A percentile compares a stretch with the other conserved stretches of the same genome.
Evolutionary conservation across 2,329 filamentous ascomycete genomes (phyloP).

Genomic region (Zarea fungicola): DNA sequence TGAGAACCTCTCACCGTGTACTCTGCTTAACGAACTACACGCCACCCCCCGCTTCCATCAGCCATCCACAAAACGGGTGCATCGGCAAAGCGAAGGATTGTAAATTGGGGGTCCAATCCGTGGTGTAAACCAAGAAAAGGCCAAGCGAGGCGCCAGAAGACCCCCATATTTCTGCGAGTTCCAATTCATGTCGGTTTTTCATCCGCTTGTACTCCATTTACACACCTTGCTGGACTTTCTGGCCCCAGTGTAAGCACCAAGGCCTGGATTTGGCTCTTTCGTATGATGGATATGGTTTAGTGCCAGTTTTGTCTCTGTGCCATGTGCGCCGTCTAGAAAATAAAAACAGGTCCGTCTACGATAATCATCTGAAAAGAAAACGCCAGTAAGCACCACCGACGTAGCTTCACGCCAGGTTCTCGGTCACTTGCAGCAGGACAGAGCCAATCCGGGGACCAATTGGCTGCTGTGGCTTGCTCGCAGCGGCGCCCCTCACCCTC

Average conservation of each 20-base stretch:
- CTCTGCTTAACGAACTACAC: no score
- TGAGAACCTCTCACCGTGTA: no score
- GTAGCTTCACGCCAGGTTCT: not conserved
- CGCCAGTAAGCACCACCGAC: constrained; percentile 6
- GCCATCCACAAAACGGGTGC: not conserved
- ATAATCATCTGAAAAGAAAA: not conserved
- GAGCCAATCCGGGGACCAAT: not conserved
- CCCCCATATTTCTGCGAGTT: constrained; percentile 7
- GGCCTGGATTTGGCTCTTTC: constrained; percentile 1
- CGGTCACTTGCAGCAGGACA: constrained; percentile 1
- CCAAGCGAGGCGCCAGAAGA: not conserved
- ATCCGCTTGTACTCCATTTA: not conserved
- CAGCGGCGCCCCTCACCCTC: not conserved
- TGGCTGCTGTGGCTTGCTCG: not conserved
- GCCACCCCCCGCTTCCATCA: not conserved
- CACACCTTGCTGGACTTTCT: not conserved
- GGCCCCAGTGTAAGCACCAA: constrained; percentile 1
- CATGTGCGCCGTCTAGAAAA: no score
- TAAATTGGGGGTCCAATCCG: not conserved
- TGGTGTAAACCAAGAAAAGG: not conserved
- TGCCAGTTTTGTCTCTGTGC: not conserved
- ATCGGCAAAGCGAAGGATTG: constrained; percentile 7
- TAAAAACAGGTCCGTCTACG: no score
- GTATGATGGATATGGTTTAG: constrained; percentile 3
- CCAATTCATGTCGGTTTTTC: not conserved